These are phyloP conservation scores for Tylopilus plumbeoviolaceoides DNA, from an alignment of 768 basidiomycete genomes.

Conservation along the genomic window DNA sequence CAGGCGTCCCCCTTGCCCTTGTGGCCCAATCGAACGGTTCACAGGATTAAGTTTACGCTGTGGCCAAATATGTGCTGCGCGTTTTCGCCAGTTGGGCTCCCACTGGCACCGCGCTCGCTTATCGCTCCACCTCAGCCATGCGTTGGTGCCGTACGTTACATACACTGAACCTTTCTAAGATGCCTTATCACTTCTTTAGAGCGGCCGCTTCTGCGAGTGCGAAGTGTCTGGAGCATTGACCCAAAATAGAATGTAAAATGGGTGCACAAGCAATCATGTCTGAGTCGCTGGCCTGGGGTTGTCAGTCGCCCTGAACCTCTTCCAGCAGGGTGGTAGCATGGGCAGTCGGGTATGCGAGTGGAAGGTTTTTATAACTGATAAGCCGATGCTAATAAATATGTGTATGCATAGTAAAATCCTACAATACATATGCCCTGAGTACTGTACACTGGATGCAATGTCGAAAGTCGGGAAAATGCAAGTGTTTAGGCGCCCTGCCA, in stretches of 20 bases:
- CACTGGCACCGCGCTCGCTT: not conserved
- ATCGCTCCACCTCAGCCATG: not conserved
- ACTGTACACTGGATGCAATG: conserved; percentile 21
- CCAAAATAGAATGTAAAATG: no score
- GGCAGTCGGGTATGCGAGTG: not conserved
- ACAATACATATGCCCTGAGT: conserved; percentile 14
- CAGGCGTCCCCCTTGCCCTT: not conserved
- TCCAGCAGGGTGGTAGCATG: not conserved
- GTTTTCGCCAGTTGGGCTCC: not conserved
- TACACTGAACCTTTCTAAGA: not conserved
- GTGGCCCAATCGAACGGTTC: not conserved
- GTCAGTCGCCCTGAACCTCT: not conserved
- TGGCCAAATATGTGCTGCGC: not conserved
- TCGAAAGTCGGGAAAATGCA: conserved; percentile 3
- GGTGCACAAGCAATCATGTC: not conserved
- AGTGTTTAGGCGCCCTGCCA: not conserved
- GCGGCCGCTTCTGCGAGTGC: not conserved
- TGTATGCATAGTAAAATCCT: conserved; percentile 14
- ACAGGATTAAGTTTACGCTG: not conserved
- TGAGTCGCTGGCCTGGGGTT: not conserved
- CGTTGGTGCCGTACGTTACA: not conserved
- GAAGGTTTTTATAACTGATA: conserved; percentile 4
- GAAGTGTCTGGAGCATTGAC: not conserved
- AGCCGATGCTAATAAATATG: conserved; percentile 1
- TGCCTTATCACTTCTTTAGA: not conserved